Evolutionary conservation across 2,329 filamentous ascomycete genomes (phyloP), one percentile per base, ranked within the genome.

Genomic region (Lanzia echinophila): DNA sequence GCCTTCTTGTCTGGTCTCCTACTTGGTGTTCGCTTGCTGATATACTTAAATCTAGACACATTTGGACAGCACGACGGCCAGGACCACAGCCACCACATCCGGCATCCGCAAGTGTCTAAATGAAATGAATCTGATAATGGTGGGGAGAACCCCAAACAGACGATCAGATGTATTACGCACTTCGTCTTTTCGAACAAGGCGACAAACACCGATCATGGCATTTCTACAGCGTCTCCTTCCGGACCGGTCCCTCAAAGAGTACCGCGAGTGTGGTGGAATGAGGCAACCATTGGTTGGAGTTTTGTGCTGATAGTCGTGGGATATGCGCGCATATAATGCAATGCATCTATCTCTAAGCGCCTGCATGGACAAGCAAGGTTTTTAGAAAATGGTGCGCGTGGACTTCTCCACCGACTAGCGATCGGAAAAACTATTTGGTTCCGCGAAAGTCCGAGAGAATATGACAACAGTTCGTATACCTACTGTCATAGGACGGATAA

Each of bases 11-110:
- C 38, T 41, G 4, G 8, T 28, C 24, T 28, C 24, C 24, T 28
- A 28, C 24, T 28, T 28, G 4, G 8, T 41, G 17, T 20, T 17
- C 8, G 20, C 17, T 20, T 19, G 17, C 38, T 41, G 10, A 41
- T n/a, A 45, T 15, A n/a, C 43, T 12, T 6, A 24, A n/a, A 47
- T 45, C 47, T 47, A 67, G 65, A 60, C 65, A 67, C 48, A 61
- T 67, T 24, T 67, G 64, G 64, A 65, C 53, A 36, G 65, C 65
- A 43, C 62, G 63, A 36, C 62, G 62, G 15, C 63, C 65, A 38
- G 51, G 47, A 32, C 47, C 42, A 45, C 47, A 50, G 38, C 20
- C 46, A 36, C 3, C n/a, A 15, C 12, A 8, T 22, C 24, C 28
- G 13, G 17, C 31, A 31, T 2, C 13, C 41, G 31, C 24, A 28